These are phyloP conservation scores for Trichopus zeylanicus DNA, from an alignment of 116 monocot species.

Conservation along the genomic window DNA sequence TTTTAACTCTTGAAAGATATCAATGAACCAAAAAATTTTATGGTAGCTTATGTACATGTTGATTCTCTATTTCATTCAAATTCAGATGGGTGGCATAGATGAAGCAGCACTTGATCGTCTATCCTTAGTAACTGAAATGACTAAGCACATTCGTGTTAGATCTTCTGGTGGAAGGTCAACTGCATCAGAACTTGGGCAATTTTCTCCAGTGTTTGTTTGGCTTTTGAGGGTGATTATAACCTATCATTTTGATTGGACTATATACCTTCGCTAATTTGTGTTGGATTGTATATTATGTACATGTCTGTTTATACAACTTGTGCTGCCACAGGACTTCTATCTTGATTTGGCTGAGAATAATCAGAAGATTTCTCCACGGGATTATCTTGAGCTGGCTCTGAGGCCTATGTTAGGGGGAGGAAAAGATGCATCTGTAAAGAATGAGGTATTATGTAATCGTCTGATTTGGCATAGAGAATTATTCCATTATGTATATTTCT, in stretches of 20 bases:
- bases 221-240: constrained; percentile 58
- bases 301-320: not conserved
- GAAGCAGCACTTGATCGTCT: constrained; percentile 95
- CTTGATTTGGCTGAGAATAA: constrained; percentile 84
- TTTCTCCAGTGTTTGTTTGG: constrained; percentile 93
- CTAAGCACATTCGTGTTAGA: constrained; percentile 93
- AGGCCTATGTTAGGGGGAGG: constrained; percentile 70
- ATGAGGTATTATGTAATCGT: constrained; percentile 49
- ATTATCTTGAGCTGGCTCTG: constrained; percentile 91
- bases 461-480: not conserved
- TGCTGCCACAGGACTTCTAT: constrained; percentile 78
- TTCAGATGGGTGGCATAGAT: constrained; percentile 99
- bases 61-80: not conserved
- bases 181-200: constrained; percentile 81
- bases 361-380: constrained; percentile 75
- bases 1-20: too few species aligned
- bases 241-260: not conserved
- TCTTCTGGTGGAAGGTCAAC: constrained; percentile 73
- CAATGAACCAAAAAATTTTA: too few species aligned
- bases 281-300: not conserved
- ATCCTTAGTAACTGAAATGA: constrained; percentile 96
- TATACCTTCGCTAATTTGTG: not conserved
- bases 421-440: constrained; percentile 67
- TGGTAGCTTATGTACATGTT: not conserved
- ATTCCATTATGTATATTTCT: not conserved